Base-by-base conservation (phyloP, 805 yeast genomes). In the Yarrowia osloensis region DNA sequence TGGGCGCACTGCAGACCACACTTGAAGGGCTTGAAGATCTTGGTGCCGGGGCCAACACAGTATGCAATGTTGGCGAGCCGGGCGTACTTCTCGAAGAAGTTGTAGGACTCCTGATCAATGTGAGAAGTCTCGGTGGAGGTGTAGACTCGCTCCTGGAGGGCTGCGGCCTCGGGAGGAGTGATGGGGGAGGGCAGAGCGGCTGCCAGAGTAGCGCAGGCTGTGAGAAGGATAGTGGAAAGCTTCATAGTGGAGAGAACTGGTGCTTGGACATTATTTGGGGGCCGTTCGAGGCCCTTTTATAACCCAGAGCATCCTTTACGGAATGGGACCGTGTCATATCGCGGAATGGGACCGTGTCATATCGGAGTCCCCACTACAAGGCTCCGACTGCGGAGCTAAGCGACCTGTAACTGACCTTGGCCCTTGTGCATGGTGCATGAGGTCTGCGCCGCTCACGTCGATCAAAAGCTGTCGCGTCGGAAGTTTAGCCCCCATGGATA, bases 11-110 rank as follows among this genome's bases (percentile, higher is more conserved):
- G 55, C 11, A 47, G 26, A 33, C 55, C 66, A 17, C 66, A 62
- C 24, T 12, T 31, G 55, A 62, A 62, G 31, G 66, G 66, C 35
- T 44, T 24, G 33, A 35, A 44, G 35, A 62, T 62, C 15, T 13
- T 15, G 21, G 54, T 62, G 4, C 19, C 35, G 24, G 55, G 44
- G 2, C 66, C 66, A 6, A 62, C 66, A 39, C 66, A 62, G 44
- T 62, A 62, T 24, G 24, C 42, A 47, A 46, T 62, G 24, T 47
- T 39, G 17, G 55, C 55, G n/a, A 62, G 42, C 5, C 55, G 54
- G 5, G 66, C 40, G 26, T 47, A 62, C 54, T 62, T 62, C 13
- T 46, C 42, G 26, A 62, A 39, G 12, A 35, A 35, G 65, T 57
- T 57, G 65, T 57, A 57, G 8, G 49, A n/a, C 17, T 57, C 37